These are phyloP conservation scores for Nepenthes mirabilis DNA, from an alignment of 148 eudicot genomes.

Conservation along the genomic window DNA sequence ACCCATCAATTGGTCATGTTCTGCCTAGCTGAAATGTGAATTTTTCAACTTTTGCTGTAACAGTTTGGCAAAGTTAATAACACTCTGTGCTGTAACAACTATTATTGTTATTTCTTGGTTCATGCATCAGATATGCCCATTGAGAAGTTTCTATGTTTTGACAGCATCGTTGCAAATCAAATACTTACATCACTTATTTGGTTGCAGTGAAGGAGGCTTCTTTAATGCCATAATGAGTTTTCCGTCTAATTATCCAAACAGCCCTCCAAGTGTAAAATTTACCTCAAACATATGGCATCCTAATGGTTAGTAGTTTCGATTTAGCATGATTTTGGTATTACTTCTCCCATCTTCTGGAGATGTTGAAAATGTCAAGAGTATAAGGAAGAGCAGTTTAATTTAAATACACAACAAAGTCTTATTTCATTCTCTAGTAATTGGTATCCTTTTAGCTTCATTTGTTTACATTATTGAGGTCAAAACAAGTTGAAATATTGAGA, in stretches of 20 bases:
- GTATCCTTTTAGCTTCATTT: too few relatives aligned
- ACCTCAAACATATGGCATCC: conserved; percentile 82
- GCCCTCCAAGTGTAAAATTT: conserved; percentile 64
- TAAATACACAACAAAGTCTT: too few relatives aligned
- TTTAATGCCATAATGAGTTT: conserved; percentile 71
- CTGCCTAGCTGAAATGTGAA: too few relatives aligned
- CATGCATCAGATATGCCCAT: too few relatives aligned
- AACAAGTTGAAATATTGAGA: neutral
- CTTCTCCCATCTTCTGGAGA: neutral
- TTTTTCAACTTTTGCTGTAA: too few relatives aligned
- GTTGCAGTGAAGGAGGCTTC: conserved; percentile 61
- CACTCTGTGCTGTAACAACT: too few relatives aligned
- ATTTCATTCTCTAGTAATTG: too few relatives aligned
- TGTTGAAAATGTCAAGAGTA: too few relatives aligned
- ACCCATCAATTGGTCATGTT: too few relatives aligned
- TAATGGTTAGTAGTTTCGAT: conserved; percentile 33
- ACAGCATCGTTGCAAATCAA: neutral
- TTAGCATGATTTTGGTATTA: neutral
- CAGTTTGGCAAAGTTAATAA: too few relatives aligned
- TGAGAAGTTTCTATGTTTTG: too few relatives aligned
- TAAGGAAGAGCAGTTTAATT: too few relatives aligned
- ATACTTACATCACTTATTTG: neutral
- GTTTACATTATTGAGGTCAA: neutral
- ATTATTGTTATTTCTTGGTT: neutral
- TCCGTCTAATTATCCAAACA: conserved; percentile 58